Base-by-base conservation (phyloP, 805 yeast species). In the Kluyveromyces siamensis region DNA sequence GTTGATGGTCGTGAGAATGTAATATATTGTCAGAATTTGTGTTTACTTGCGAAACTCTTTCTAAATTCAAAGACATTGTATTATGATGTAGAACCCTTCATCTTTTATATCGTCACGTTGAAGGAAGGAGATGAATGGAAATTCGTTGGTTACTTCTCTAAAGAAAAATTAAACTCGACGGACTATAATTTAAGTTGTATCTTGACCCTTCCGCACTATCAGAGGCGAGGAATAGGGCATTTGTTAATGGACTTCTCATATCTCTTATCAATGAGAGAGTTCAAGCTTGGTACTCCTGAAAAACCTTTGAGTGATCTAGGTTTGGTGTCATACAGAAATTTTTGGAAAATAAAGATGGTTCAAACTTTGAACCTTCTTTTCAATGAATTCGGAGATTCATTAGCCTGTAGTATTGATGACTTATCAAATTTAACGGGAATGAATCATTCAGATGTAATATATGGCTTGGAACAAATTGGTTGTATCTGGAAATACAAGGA, bases 71-170 rank as follows among this genome's bases (percentile, higher is more conserved):
- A 93, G 61, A 88, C 97, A 0, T 71, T 93, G 46, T 90, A 89
- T 62, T 88, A 88, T 62, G 98, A 93, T 60, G 98, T 91, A 41
- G 96, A 93, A 64, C 96, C 98, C 1, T 91, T 91, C 58, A 77
- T 85, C 61, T 93, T 93, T 61, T 93, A 91, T 66, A 80, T 90
- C 1, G 66, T 93, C 41, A 85, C 91, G 6, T 93, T 85, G 54
- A 71, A 76, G 40, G 57, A 58, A 21, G 53, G 51, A 11, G 86
- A 81, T 57, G 71, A 59, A 6, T 83, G 83, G 60, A 89, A 87
- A 60, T 85, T 93, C 67, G 90, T 90, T 37, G 99, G 99, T 0
- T 93, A 93, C 65, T 93, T 93, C 62, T 86, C 96, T 21, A 93
- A 93, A 59, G 96, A 90, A 58, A 76, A 76, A 50, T 70, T 84